Evolutionary conservation across 2,329 filamentous ascomycete species (phyloP), one percentile per base, ranked within the genome.

Genomic region (Scedosporium minutisporum): DNA sequence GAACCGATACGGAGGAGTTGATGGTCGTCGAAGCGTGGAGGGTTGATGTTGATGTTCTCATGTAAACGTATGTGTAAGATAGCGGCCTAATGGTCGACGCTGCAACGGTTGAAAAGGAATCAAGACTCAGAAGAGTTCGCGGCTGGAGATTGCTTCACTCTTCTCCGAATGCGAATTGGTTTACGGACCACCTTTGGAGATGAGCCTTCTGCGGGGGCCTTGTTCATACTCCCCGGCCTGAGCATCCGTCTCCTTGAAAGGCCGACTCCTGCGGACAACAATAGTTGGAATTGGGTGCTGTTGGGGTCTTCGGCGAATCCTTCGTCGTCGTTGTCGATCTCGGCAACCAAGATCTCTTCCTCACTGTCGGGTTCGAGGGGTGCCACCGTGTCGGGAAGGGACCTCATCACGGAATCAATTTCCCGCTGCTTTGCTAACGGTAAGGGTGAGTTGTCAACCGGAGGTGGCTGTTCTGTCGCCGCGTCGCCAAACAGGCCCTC

Each of bases 301-400:
- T 61, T 29, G 3, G 42, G 21, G 14, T 61, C 59, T n/a, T 61
- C 59, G 16, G 10, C 51, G 16, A 61, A 61, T 21, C 59, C 59
- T 29, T 61, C 59, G 27, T 61, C 59, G 16, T 18, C 44, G 14
- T 60, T 10, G 9, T 29, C 10, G 38, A 6, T 16, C 3, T 51
- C 25, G n/a, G 46, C 59, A 41, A 27, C 41, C 6, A 14, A 14
- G 21, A 60, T 4, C 12, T 55, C 51, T 5, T 55, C 51, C 18
- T 33, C 25, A 25, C 25, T 38, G 27, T 61, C 59, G 14, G 44
- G 10, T 21, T 61, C 59, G n/a, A 61, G 46, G 25, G 23, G 25
- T 4, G 59, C 16, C n/a, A 16, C 42, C 14, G 21, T 7, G 16
- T 25, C 25, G n/a, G 59, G 44, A 9, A 61, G 6, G 4, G 25